phyloP scores from a whole-genome alignment of 225 moss, liverwort and hornwort genomes.

The Pseudoscleropodium purum region DNA sequence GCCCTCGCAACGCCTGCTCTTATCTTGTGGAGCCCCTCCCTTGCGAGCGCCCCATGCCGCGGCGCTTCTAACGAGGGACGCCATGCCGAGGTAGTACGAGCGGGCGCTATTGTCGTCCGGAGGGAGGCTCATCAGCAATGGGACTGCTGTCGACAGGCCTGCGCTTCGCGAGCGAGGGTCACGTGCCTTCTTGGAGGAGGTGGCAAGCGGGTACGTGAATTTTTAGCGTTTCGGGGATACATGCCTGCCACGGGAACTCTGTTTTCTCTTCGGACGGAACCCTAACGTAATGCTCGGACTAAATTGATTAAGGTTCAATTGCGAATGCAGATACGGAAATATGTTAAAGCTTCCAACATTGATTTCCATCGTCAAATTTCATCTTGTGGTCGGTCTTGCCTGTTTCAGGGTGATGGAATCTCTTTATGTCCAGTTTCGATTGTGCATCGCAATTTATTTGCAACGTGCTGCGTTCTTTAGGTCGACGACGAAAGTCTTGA shows the following conservation, averaged over 20 bases:
- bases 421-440: neutral
- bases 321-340: neutral
- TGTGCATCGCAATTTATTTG: neutral
- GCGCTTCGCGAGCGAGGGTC: constrained; percentile 23
- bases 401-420: neutral
- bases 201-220: constrained; percentile 33
- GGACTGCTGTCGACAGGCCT: constrained; percentile 19
- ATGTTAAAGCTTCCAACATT: neutral
- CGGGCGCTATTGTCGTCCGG: neutral
- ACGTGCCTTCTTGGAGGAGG: constrained; percentile 27
- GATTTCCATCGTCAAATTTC: neutral
- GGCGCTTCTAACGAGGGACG: neutral
- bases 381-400: neutral
- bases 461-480: neutral
- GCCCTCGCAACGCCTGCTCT: constrained; percentile 20
- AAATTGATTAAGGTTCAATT: neutral
- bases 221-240: neutral
- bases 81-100: neutral
- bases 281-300: neutral
- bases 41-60: neutral
- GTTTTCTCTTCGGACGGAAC: neutral
- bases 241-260: neutral
- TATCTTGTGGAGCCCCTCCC: neutral
- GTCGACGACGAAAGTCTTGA: neutral
- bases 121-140: constrained; percentile 3